These are phyloP conservation scores for Adiantum capillusveneris DNA, from an alignment of 75 land plant genomes.

Conservation along the genomic window DNA sequence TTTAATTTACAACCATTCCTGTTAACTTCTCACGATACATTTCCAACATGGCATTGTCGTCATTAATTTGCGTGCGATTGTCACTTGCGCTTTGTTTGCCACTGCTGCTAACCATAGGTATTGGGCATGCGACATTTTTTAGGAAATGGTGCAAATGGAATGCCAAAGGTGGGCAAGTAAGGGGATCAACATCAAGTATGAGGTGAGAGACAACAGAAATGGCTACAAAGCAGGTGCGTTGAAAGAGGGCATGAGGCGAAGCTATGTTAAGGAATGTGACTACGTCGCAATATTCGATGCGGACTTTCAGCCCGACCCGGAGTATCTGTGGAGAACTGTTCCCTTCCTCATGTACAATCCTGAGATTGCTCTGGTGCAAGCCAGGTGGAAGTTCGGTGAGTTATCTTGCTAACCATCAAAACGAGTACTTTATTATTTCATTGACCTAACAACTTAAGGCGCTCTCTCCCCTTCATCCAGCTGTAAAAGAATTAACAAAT, in stretches of 20 bases:
- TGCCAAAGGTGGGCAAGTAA: constrained; percentile 61
- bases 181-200: constrained; percentile 76
- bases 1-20: too few species aligned
- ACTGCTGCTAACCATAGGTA: too few species aligned
- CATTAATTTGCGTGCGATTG: too few species aligned
- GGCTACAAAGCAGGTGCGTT: constrained; percentile 85
- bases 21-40: too few species aligned
- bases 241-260: constrained; percentile 58
- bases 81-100: too few species aligned
- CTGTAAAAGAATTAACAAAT: too few species aligned
- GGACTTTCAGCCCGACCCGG: constrained; percentile 59
- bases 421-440: too few species aligned
- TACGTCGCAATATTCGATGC: constrained; percentile 57
- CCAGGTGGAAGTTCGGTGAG: constrained; percentile 76
- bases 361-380: constrained; percentile 56
- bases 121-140: too few species aligned
- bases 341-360: constrained; percentile 66
- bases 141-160: constrained; percentile 63
- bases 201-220: constrained; percentile 52
- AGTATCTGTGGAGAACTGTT: constrained; percentile 39
- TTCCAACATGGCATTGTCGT: too few species aligned
- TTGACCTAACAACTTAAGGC: too few species aligned
- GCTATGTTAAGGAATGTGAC: constrained; percentile 45
- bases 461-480: too few species aligned
- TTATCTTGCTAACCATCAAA: too few species aligned